phyloP scores from a whole-genome alignment of 768 basidiomycete species.

The Fibroporia radiculosa region DNA sequence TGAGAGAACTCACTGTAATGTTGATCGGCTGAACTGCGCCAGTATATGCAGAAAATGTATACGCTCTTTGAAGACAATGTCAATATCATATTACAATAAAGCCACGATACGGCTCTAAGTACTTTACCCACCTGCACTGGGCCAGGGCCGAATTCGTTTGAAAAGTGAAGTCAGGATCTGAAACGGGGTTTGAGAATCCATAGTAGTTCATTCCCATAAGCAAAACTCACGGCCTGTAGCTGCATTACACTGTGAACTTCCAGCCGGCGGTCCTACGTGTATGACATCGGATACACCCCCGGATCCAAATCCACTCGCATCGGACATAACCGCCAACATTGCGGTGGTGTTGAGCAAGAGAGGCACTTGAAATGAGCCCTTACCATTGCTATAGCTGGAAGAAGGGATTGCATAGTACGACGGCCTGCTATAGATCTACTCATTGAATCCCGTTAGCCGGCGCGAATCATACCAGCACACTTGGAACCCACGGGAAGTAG shows the following conservation, averaged over 20 bases:
- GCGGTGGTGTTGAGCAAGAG: conserved; percentile 28
- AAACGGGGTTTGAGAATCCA: not conserved
- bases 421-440: conserved; percentile 46
- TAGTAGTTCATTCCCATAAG: not conserved
- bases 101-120: not conserved
- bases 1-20: conserved; percentile 12
- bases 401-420: conserved; percentile 47
- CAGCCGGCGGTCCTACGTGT: conserved; percentile 38
- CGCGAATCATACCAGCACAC: too few relatives aligned
- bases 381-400: conserved; percentile 43
- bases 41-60: conserved; percentile 15
- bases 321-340: conserved; percentile 64
- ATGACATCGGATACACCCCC: conserved; percentile 51
- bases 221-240: conserved; percentile 29
- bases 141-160: conserved; percentile 4
- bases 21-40: conserved; percentile 20
- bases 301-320: conserved; percentile 58
- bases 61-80: conserved; percentile 8
- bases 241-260: conserved; percentile 39
- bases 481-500: conserved; percentile 44
- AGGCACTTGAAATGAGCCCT: conserved; percentile 47
- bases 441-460: too few relatives aligned
- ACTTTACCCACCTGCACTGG: conserved; percentile 10
- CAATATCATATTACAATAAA: not conserved
- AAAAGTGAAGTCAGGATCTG: conserved; percentile 33